phyloP scores from a whole-genome alignment of 2,329 filamentous ascomycete species.

The Scopulariopsis brevicaulis region DNA sequence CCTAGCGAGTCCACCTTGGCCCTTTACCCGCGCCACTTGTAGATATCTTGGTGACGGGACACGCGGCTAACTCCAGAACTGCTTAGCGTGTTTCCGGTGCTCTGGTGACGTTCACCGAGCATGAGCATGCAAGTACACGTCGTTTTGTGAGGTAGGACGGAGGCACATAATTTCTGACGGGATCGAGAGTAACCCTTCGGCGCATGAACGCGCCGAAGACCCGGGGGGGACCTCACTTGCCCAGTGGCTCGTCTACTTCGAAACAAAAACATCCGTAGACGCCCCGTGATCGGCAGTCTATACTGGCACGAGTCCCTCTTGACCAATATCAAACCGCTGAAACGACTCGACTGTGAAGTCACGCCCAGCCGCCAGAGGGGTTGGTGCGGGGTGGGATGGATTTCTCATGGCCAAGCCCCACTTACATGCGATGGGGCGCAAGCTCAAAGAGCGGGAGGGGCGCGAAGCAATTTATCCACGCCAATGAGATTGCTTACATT shows the following conservation, averaged over 20 bases:
- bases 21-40: not conserved
- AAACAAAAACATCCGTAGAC: too few relatives aligned
- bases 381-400: not conserved
- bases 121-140: not conserved
- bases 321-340: too few relatives aligned
- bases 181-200: too few relatives aligned
- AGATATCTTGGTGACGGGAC: not conserved
- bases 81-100: not conserved
- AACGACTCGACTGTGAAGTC: too few relatives aligned
- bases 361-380: too few relatives aligned
- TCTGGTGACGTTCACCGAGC: not conserved
- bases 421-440: not conserved
- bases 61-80: not conserved
- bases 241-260: too few relatives aligned
- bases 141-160: not conserved
- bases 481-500: not conserved
- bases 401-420: not conserved
- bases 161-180: not conserved
- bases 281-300: too few relatives aligned
- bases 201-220: too few relatives aligned
- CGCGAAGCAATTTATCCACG: not conserved
- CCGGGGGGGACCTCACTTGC: too few relatives aligned
- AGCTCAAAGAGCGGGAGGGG: not conserved
- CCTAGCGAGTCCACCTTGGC: not conserved
- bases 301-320: too few relatives aligned